A percentile compares a stretch with the other conserved stretches of the same genome.
Conservation (phyloP, 2,329 filamentous ascomycete species). For the Cercospora beticola region DNA sequence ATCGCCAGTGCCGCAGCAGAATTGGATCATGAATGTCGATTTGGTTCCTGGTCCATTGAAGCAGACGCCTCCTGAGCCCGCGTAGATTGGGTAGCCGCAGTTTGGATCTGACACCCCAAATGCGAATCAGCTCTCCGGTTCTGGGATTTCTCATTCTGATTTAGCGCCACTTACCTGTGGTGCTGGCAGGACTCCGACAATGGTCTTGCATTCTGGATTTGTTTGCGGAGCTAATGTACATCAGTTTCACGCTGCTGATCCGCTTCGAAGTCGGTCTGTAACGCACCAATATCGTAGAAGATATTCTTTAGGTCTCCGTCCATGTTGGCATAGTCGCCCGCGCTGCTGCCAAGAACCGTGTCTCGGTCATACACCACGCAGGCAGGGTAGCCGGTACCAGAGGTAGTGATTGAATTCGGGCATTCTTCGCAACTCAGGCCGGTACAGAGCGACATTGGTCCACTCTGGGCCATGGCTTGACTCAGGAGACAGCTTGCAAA, state of each 20-base stretch:
- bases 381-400: constrained; percentile 1
- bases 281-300: neutral
- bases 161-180: no score
- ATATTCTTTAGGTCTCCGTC: neutral
- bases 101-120: neutral
- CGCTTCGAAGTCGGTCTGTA: neutral
- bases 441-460: no score
- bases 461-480: no score
- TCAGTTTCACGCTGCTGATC: no score
- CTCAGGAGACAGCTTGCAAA: no score
- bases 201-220: no score
- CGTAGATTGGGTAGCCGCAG: neutral
- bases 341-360: neutral
- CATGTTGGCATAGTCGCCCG: neutral
- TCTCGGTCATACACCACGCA: constrained; percentile 1
- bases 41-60: neutral
- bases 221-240: no score
- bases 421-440: no score
- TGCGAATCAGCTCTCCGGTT: no score
- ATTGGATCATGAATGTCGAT: constrained; percentile 1
- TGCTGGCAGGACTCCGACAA: no score
- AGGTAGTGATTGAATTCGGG: neutral
- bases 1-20: constrained; percentile 8
- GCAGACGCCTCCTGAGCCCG: neutral
- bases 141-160: no score